A percentile compares a stretch with the other conserved stretches of the same genome.
Evolutionary conservation across 345 rosid genomes (phyloP).

Genomic region (Pistacia vera): DNA sequence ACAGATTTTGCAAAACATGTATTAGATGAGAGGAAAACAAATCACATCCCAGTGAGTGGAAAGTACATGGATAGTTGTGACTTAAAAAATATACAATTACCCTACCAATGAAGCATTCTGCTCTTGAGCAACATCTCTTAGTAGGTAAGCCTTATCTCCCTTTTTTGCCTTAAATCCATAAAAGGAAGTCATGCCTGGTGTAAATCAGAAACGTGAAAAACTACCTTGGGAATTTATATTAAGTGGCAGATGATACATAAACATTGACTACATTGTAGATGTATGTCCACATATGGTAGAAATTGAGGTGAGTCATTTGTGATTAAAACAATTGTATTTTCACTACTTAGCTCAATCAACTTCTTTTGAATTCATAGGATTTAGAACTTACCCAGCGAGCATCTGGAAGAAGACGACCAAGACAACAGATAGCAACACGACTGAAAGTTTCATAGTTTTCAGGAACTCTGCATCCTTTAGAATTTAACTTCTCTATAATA

Average conservation of each 20-base stretch:
- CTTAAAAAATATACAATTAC: background rate
- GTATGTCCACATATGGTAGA: background rate
- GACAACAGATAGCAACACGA: slow-evolving; percentile 67
- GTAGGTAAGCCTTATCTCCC: slow-evolving; percentile 50
- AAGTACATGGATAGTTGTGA: background rate
- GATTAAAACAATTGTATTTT: background rate
- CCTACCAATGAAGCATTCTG: slow-evolving; percentile 73
- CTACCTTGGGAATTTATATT: background rate
- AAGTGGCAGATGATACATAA: background rate
- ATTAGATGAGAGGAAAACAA: background rate
- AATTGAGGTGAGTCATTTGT: background rate
- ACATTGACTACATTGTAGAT: no score
- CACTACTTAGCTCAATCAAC: background rate
- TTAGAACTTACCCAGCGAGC: slow-evolving; percentile 66
- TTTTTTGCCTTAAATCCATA: slow-evolving; percentile 54
- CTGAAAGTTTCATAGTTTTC: slow-evolving; percentile 54
- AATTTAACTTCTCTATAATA: slow-evolving; percentile 54
- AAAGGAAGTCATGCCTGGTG: slow-evolving; percentile 61
- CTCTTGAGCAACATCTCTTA: slow-evolving; percentile 67
- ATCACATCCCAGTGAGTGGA: background rate
- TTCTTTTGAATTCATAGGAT: background rate
- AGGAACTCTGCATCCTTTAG: slow-evolving; percentile 40
- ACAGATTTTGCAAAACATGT: background rate
- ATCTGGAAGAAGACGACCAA: slow-evolving; percentile 88
- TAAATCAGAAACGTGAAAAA: slow-evolving; percentile 8